These are phyloP conservation scores for Aspergillus calidoustus DNA, from an alignment of 2,329 filamentous ascomycete species.

Conservation along the genomic window DNA sequence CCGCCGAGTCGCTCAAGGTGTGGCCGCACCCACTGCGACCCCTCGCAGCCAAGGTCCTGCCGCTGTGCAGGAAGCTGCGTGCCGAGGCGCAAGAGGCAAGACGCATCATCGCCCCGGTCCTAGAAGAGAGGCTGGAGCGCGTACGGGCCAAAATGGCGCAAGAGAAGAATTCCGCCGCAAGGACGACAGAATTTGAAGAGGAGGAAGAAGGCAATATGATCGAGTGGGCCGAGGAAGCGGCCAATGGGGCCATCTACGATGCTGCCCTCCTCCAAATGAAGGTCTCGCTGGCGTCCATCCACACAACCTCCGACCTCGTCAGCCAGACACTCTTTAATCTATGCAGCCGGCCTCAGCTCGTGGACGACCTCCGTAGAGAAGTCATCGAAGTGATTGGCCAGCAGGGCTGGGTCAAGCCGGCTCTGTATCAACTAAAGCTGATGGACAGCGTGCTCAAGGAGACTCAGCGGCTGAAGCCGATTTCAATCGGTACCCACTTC, in stretches of 20 bases:
- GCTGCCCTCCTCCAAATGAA: constrained; percentile 25
- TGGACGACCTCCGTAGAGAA: constrained; percentile 27
- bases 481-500: constrained; percentile 20
- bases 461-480: constrained; percentile 37
- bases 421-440: constrained; percentile 45
- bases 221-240: not conserved
- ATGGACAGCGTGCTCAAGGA: constrained; percentile 52
- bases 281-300: constrained; percentile 29
- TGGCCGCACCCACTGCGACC: constrained; percentile 18
- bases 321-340: constrained; percentile 30
- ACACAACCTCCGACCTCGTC: constrained; percentile 30
- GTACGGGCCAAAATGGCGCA: not conserved
- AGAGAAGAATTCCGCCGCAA: not conserved
- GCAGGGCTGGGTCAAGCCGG: constrained; percentile 39
- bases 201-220: not conserved
- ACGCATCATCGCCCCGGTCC: constrained; percentile 8
- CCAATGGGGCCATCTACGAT: constrained; percentile 19
- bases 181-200: not conserved
- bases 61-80: constrained; percentile 19
- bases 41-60: constrained; percentile 15
- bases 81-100: constrained; percentile 16
- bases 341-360: constrained; percentile 7
- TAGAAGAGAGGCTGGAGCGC: not conserved
- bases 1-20: constrained; percentile 13
- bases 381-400: constrained; percentile 23